A percentile compares a stretch with the other conserved stretches of the same genome.
These are phyloP conservation scores for Pythium phragmitis DNA, from an alignment of 352 stramenopile species.

Conservation along the genomic window DNA sequence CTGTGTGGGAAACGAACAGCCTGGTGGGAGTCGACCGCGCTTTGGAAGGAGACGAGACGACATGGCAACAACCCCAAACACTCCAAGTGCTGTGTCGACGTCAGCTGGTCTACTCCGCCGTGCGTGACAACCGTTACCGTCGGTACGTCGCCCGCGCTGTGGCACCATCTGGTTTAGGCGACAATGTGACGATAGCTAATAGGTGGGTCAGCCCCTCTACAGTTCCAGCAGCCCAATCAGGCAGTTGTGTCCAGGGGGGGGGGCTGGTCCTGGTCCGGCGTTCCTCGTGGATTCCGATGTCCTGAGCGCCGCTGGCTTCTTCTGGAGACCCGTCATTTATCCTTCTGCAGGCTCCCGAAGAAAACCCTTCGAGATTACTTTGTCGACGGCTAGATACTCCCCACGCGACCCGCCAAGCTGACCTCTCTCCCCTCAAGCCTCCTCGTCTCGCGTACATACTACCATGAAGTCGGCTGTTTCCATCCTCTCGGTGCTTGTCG, in stretches of 20 bases:
- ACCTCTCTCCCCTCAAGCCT: neutral
- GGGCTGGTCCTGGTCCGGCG: too few relatives aligned
- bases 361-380: slow-evolving; percentile 1
- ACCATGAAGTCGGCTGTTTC: slow-evolving; percentile 42
- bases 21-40: too few relatives aligned
- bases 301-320: slow-evolving; percentile 1
- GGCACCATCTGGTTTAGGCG: neutral
- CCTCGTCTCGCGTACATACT: slow-evolving; percentile 15
- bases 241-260: too few relatives aligned
- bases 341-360: slow-evolving; percentile 27
- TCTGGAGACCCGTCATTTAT: slow-evolving; percentile 15
- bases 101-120: slow-evolving; percentile 9
- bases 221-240: neutral
- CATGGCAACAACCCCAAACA: slow-evolving; percentile 1
- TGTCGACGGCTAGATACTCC: slow-evolving; percentile 13
- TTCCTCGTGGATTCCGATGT: too few relatives aligned
- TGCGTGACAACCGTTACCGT: slow-evolving; percentile 6
- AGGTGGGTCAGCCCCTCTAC: neutral
- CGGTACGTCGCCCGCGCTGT: neutral
- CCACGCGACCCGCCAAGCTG: slow-evolving; percentile 9
- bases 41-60: slow-evolving; percentile 1
- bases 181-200: neutral
- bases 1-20: too few relatives aligned
- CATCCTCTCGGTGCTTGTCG: slow-evolving; percentile 34
- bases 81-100: neutral